phyloP scores from a whole-genome alignment of 1,139 yeast species.

The Debaryomyces udenii region DNA sequence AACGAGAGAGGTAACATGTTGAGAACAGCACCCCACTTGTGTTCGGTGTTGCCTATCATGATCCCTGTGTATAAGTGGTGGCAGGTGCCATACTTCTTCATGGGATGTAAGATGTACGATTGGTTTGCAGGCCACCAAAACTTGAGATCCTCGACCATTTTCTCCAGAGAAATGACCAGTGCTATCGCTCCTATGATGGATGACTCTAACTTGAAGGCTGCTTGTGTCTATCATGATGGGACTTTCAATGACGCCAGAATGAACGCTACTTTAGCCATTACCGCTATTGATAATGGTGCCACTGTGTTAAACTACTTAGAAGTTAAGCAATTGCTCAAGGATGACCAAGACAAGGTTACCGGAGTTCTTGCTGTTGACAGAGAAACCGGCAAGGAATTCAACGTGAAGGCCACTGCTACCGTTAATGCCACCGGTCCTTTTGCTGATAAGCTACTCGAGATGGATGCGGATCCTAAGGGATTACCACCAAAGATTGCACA shows the following conservation, averaged over 20 bases:
- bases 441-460: conserved; percentile 80
- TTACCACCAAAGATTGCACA: conserved; percentile 55
- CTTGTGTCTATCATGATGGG: conserved; percentile 94
- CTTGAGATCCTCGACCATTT: conserved; percentile 74
- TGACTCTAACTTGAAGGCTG: conserved; percentile 78
- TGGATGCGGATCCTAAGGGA: conserved; percentile 77
- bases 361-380: conserved; percentile 80
- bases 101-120: conserved; percentile 91
- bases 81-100: conserved; percentile 94
- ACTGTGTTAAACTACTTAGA: conserved; percentile 86
- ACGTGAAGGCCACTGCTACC: conserved; percentile 69
- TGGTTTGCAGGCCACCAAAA: conserved; percentile 90
- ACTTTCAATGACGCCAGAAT: conserved; percentile 91
- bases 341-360: conserved; percentile 55
- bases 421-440: conserved; percentile 96
- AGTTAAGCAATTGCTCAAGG: conserved; percentile 74
- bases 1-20: conserved; percentile 90
- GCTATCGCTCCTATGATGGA: conserved; percentile 90
- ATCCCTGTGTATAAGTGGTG: conserved; percentile 95
- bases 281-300: conserved; percentile 88
- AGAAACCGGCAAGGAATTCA: conserved; percentile 67
- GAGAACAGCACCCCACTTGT: conserved; percentile 91
- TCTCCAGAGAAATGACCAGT: conserved; percentile 67
- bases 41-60: conserved; percentile 86
- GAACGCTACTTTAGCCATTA: conserved; percentile 82